phyloP scores from a whole-genome alignment of 2,329 filamentous ascomycete species.

The Blastomyces percursus region DNA sequence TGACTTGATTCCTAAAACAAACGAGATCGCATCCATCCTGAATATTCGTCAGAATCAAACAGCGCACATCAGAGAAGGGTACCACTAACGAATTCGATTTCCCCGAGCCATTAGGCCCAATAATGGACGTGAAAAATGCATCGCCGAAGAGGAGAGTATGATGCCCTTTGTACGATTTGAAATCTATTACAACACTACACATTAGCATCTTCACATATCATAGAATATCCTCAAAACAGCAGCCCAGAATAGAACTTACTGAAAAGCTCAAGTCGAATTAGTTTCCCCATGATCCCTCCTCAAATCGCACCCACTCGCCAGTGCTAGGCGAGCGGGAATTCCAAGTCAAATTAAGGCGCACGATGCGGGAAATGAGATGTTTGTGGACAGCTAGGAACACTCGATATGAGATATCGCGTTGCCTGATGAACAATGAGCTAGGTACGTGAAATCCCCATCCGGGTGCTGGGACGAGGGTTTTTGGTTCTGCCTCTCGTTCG shows the following conservation, averaged over 20 bases:
- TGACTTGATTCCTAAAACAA: constrained; percentile 96
- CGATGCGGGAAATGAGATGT: background rate
- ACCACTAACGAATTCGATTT: constrained; percentile 85
- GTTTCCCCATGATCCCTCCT: constrained; percentile 64
- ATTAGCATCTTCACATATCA: constrained; percentile 6
- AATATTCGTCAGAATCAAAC: constrained; percentile 8
- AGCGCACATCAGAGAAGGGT: background rate
- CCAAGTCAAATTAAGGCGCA: background rate
- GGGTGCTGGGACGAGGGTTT: background rate
- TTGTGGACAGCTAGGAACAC: background rate
- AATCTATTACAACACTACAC: constrained; percentile 50
- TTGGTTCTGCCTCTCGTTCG: background rate
- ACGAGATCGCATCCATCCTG: constrained; percentile 98
- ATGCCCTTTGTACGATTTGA: constrained; percentile 98
- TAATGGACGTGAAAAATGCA: constrained; percentile 98
- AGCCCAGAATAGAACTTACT: constrained; percentile 47
- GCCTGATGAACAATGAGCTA: background rate
- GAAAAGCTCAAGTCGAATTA: constrained; percentile 86
- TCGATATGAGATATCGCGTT: background rate
- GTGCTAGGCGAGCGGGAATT: background rate
- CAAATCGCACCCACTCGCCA: background rate
- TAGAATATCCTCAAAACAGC: constrained; percentile 11
- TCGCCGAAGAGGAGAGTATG: constrained; percentile 91
- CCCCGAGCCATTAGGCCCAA: constrained; percentile 97
- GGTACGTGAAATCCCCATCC: background rate